These are phyloP conservation scores for Coleophoma crateriformis DNA, from an alignment of 2,329 filamentous ascomycete genomes.

Conservation along the genomic window DNA sequence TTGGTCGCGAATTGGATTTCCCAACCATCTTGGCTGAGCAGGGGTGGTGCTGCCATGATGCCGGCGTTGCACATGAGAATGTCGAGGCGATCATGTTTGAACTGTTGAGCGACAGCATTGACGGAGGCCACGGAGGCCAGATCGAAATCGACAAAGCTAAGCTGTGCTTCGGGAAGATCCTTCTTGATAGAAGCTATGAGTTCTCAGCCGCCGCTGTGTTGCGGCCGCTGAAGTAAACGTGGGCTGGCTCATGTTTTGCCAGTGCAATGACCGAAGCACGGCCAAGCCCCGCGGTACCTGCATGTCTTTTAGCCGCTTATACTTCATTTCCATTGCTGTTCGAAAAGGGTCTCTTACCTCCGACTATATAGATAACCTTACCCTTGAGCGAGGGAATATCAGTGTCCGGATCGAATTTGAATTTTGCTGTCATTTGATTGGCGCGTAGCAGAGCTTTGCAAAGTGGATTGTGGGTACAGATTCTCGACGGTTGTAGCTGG, in stretches of 20 bases:
- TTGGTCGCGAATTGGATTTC: slow-evolving; percentile 43
- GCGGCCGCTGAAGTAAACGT: slow-evolving; percentile 32
- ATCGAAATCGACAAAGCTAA: slow-evolving; percentile 36
- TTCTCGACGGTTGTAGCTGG: no score
- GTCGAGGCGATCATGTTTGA: slow-evolving; percentile 31
- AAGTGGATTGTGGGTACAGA: no score
- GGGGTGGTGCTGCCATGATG: slow-evolving; percentile 32
- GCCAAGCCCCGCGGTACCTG: slow-evolving; percentile 36
- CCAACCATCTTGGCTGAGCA: slow-evolving; percentile 36
- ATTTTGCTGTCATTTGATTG: no score
- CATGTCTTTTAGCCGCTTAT: background rate
- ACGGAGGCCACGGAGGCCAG: slow-evolving; percentile 38
- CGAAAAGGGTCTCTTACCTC: slow-evolving; percentile 4
- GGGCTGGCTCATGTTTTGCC: slow-evolving; percentile 31
- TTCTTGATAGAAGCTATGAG: slow-evolving; percentile 31
- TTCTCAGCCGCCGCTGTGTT: slow-evolving; percentile 28
- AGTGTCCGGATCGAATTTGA: background rate
- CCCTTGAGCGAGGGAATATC: slow-evolving; percentile 9
- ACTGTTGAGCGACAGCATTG: slow-evolving; percentile 31
- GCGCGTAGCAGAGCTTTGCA: no score
- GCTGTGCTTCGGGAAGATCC: slow-evolving; percentile 11
- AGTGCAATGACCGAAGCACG: slow-evolving; percentile 32
- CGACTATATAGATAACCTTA: slow-evolving; percentile 14
- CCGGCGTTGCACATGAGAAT: slow-evolving; percentile 41
- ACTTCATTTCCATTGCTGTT: no score